A percentile compares a stretch with the other conserved stretches of the same genome.
Conservation (phyloP, 2,329 filamentous ascomycete species). For the Diaporthe longicolla region DNA sequence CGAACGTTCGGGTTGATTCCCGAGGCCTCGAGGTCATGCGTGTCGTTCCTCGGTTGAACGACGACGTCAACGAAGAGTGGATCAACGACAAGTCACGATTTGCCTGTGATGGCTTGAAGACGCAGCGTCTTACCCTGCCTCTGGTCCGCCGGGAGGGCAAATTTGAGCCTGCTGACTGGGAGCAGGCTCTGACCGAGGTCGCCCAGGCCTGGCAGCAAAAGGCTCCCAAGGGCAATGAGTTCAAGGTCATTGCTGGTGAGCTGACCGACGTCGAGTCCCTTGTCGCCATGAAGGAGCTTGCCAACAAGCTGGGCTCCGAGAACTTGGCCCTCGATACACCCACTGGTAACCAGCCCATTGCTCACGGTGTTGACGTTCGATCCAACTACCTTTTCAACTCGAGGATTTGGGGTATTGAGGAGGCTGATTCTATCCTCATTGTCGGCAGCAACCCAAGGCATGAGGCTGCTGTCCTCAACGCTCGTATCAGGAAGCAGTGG, state of each 20-base stretch:
- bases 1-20: slow-evolving; percentile 94
- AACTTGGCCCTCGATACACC: slow-evolving; percentile 95
- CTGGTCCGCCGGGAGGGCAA: slow-evolving; percentile 89
- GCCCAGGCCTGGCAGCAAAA: slow-evolving; percentile 83
- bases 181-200: slow-evolving; percentile 93
- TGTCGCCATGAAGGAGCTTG: slow-evolving; percentile 96
- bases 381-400: slow-evolving; percentile 99
- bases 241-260: slow-evolving; percentile 94
- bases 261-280: slow-evolving; percentile 93
- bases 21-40: slow-evolving; percentile 97
- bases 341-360: slow-evolving; percentile 83
- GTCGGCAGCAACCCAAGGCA: slow-evolving; percentile 96
- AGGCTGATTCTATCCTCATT: slow-evolving; percentile 91
- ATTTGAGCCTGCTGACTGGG: slow-evolving; percentile 94
- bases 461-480: slow-evolving; percentile 95
- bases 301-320: slow-evolving; percentile 96
- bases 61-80: slow-evolving; percentile 99
- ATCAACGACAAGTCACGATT: slow-evolving; percentile 99
- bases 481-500: slow-evolving; percentile 98
- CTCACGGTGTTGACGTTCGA: slow-evolving; percentile 93
- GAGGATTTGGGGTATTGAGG: slow-evolving; percentile 91
- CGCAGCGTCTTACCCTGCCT: slow-evolving; percentile 93
- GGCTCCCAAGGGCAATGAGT: slow-evolving; percentile 89
- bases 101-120: slow-evolving; percentile 96
- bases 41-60: slow-evolving; percentile 91